Evolutionary conservation across 139 green algal species (phyloP).

Genomic region (Astrephomene gubernaculifera): DNA sequence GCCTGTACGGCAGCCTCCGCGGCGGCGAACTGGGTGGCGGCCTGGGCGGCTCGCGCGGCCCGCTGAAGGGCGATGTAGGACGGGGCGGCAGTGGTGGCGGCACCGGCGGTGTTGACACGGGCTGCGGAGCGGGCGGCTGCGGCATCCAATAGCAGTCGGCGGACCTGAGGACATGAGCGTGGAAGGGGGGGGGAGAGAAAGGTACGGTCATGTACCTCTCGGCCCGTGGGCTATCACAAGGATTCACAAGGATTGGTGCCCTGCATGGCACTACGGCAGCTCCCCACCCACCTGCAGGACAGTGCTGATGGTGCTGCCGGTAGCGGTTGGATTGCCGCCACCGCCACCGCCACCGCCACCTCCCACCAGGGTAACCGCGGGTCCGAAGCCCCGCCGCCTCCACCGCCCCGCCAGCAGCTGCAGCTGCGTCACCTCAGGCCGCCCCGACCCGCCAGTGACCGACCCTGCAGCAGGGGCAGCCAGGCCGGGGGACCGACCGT

Average conservation of each 20-base stretch:
- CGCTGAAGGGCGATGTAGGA: not conserved
- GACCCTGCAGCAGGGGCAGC: no score
- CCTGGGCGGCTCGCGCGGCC: not conserved
- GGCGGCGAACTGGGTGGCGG: not conserved
- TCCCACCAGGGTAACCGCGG: not conserved
- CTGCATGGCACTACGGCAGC: no score
- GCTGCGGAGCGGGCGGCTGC: not conserved
- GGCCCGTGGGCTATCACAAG: no score
- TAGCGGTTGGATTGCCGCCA: not conserved
- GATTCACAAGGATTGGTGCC: no score
- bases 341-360: not conserved
- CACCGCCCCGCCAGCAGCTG: not conserved
- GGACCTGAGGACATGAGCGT: conserved; percentile 15
- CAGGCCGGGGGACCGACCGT: not conserved
- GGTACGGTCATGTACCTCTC: no score
- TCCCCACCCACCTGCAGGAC: conserved; percentile 11
- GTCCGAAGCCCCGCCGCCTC: conserved; percentile 13
- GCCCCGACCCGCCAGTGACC: not conserved
- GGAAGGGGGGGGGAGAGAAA: not conserved
- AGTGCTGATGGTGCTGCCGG: not conserved
- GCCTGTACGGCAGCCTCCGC: not conserved
- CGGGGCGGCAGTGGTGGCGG: not conserved
- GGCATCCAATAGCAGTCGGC: conserved; percentile 11
- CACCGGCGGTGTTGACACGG: no score
- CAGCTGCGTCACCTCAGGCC: not conserved